Evolutionary conservation across 2,329 filamentous ascomycete genomes (phyloP).

Genomic region (Tolypocladium amazonense): DNA sequence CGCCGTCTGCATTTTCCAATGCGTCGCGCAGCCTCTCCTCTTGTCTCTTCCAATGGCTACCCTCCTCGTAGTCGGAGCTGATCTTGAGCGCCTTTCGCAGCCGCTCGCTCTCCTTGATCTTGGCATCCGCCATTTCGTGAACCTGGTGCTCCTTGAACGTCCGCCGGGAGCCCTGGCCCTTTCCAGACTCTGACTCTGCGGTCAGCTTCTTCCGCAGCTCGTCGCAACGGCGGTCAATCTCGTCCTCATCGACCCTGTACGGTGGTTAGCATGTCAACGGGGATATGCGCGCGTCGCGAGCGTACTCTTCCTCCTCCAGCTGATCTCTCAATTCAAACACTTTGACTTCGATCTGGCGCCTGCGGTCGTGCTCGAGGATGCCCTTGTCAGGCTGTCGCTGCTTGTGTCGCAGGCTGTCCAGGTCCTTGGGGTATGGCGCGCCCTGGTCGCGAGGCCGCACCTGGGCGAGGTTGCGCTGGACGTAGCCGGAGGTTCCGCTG

Average conservation of each 20-base stretch:
- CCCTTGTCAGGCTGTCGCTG: slow-evolving; percentile 81
- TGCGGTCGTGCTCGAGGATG: slow-evolving; percentile 89
- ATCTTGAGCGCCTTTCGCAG: slow-evolving; percentile 81
- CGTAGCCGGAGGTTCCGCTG: slow-evolving; percentile 93
- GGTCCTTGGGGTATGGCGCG: slow-evolving; percentile 65
- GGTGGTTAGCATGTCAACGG: slow-evolving; percentile 4
- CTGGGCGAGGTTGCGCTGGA: slow-evolving; percentile 89
- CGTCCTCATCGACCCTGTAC: slow-evolving; percentile 67
- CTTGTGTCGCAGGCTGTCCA: slow-evolving; percentile 59
- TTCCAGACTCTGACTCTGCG: slow-evolving; percentile 24
- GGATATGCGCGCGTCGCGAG: neutral
- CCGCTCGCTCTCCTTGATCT: slow-evolving; percentile 89
- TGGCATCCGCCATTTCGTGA: slow-evolving; percentile 90
- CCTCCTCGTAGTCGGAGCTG: slow-evolving; percentile 74
- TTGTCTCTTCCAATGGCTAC: slow-evolving; percentile 74
- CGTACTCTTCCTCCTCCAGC: slow-evolving; percentile 81
- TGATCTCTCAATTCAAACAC: slow-evolving; percentile 83
- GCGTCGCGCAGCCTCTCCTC: slow-evolving; percentile 53
- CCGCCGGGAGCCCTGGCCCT: slow-evolving; percentile 23
- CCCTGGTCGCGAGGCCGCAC: slow-evolving; percentile 73
- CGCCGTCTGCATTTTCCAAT: slow-evolving; percentile 26
- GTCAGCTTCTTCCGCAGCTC: slow-evolving; percentile 29
- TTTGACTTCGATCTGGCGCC: slow-evolving; percentile 84
- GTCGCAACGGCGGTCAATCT: slow-evolving; percentile 61
- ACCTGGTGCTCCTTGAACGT: slow-evolving; percentile 86